A percentile compares a stretch with the other conserved stretches of the same genome.
phyloP scores from a whole-genome alignment of 768 basidiomycete species.

The Hericium coralloides region DNA sequence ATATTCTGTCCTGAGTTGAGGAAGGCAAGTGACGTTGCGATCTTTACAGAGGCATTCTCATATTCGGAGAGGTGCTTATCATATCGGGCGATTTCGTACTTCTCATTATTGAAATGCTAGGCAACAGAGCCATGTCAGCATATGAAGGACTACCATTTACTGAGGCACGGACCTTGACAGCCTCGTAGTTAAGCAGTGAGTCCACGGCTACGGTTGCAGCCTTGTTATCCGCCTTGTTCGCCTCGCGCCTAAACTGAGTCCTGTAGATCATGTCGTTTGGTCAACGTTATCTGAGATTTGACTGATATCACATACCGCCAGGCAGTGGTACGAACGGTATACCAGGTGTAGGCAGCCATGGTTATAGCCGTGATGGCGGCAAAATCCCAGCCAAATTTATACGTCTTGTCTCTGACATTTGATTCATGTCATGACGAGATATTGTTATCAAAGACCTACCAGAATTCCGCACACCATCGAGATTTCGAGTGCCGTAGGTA shows the following conservation, averaged over 20 bases:
- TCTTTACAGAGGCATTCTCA: constrained; percentile 88
- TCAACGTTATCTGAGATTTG: not conserved
- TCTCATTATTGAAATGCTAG: constrained; percentile 97
- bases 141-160: not conserved
- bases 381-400: constrained; percentile 97
- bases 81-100: constrained; percentile 84
- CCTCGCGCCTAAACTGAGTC: constrained; percentile 87
- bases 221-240: constrained; percentile 94
- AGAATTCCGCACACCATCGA: constrained; percentile 95
- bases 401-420: constrained; percentile 48
- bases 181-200: constrained; percentile 96
- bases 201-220: constrained; percentile 93
- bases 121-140: not conserved
- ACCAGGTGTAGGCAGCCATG: constrained; percentile 92
- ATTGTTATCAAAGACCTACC: constrained; percentile 38
- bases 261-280: constrained; percentile 29
- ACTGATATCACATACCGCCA: constrained; percentile 59
- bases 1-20: constrained; percentile 96
- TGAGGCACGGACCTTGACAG: constrained; percentile 72
- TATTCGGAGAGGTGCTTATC: constrained; percentile 82
- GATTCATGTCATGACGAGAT: not conserved
- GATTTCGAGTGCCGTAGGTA: constrained; percentile 93
- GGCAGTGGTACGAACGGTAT: constrained; percentile 90
- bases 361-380: constrained; percentile 83
- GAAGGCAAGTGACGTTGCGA: constrained; percentile 87